Conservation (phyloP, 2,329 filamentous ascomycete species). For the Venturia nashicola region DNA sequence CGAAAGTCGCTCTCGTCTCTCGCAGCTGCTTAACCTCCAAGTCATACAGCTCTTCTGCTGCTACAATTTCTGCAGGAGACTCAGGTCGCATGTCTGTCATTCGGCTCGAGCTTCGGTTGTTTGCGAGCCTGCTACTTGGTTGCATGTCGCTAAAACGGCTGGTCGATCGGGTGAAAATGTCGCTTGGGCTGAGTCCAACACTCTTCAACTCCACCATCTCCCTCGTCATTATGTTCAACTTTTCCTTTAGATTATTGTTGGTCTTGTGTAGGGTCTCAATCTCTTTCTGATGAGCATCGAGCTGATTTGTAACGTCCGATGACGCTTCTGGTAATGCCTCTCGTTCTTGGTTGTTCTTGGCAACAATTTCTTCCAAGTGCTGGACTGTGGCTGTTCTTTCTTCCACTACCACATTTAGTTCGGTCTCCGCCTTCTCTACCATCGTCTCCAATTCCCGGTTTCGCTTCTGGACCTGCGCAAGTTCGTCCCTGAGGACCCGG, state of each 20-base stretch:
- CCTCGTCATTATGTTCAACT: neutral
- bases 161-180: neutral
- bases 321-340: neutral
- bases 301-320: neutral
- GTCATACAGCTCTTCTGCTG: neutral
- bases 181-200: neutral
- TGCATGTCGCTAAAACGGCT: neutral
- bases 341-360: neutral
- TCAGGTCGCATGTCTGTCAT: neutral
- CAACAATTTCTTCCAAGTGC: neutral
- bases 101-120: neutral
- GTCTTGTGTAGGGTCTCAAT: neutral
- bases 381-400: neutral
- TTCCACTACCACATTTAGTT: neutral
- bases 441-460: conserved; percentile 4
- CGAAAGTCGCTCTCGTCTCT: conserved; percentile 3
- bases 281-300: neutral
- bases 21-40: neutral
- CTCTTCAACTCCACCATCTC: neutral
- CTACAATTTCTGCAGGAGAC: neutral
- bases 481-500: neutral
- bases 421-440: neutral
- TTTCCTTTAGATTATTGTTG: neutral
- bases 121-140: neutral
- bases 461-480: neutral